Conservation (phyloP, 2,329 filamentous ascomycete genomes). For the Epichloe sylvatica region DNA sequence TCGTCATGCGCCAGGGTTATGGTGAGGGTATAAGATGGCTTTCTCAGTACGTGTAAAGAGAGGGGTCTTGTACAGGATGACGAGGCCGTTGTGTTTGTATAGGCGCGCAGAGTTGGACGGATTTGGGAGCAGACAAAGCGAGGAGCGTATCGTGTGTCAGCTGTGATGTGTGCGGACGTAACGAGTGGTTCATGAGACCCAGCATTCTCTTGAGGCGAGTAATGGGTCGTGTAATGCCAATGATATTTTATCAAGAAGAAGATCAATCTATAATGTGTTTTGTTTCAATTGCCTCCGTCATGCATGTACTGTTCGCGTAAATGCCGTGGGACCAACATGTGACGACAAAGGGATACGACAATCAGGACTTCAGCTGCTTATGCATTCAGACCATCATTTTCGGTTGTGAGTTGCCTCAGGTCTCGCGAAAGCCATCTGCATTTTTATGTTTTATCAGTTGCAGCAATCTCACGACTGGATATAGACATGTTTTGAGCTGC, state of each 20-base stretch:
- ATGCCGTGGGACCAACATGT: neutral
- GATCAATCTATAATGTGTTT: neutral
- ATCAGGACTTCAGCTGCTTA: too few species aligned
- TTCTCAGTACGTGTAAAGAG: conserved; percentile 69
- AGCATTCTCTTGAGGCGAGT: conserved; percentile 23
- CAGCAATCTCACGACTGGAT: neutral
- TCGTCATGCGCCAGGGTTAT: conserved; percentile 95
- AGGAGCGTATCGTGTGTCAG: neutral
- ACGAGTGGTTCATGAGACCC: conserved; percentile 15
- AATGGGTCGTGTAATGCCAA: conserved; percentile 19
- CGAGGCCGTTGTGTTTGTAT: neutral
- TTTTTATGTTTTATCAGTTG: too few species aligned
- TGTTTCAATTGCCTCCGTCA: neutral
- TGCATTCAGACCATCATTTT: too few species aligned
- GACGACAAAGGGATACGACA: neutral
- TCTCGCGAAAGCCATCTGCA: too few species aligned
- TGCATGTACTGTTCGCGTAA: neutral
- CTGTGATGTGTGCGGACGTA: neutral
- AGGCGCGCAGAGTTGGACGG: neutral
- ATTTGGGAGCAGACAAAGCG: neutral
- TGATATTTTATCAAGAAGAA: conserved; percentile 4
- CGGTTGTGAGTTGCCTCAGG: too few species aligned
- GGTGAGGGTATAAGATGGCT: conserved; percentile 85
- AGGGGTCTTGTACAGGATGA: neutral
- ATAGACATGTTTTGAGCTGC: neutral